These are phyloP conservation scores for Ascosphaera apis DNA, from an alignment of 2,329 filamentous ascomycete genomes.

Conservation along the genomic window DNA sequence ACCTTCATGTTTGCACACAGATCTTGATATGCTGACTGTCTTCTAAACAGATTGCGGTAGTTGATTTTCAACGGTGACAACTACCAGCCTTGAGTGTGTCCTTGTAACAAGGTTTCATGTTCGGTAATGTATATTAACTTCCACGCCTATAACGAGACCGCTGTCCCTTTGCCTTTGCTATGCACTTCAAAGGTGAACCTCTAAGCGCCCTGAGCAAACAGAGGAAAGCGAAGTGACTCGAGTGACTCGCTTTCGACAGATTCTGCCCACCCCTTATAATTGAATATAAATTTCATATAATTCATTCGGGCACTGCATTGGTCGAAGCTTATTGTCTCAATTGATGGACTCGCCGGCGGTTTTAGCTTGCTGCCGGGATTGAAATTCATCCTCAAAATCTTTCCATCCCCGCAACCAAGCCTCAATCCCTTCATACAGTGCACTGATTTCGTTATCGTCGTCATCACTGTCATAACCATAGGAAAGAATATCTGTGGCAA, in stretches of 20 bases:
- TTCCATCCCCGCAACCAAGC: slow-evolving; percentile 22
- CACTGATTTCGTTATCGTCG: slow-evolving; percentile 11
- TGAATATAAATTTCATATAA: too few relatives aligned
- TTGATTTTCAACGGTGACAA: slow-evolving; percentile 18
- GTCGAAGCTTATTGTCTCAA: slow-evolving; percentile 32
- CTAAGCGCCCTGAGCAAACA: too few relatives aligned
- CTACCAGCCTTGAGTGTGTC: too few relatives aligned
- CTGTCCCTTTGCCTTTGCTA: too few relatives aligned
- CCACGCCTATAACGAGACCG: too few relatives aligned
- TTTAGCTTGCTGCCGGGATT: slow-evolving; percentile 30
- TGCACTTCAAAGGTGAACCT: too few relatives aligned
- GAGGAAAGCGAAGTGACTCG: too few relatives aligned
- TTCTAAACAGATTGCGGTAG: slow-evolving; percentile 15
- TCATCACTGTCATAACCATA: slow-evolving; percentile 5
- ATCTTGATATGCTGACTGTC: slow-evolving; percentile 1
- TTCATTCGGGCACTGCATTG: too few relatives aligned
- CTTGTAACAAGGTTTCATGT: neutral
- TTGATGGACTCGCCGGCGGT: slow-evolving; percentile 31
- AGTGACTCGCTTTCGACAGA: too few relatives aligned
- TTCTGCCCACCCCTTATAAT: too few relatives aligned
- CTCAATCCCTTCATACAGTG: slow-evolving; percentile 16
- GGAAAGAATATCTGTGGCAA: too few relatives aligned
- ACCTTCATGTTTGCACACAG: neutral
- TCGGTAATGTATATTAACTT: too few relatives aligned
- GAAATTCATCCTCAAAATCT: slow-evolving; percentile 19